A percentile compares a stretch with the other conserved stretches of the same genome.
These are phyloP conservation scores for Phytophthora vignae DNA, from an alignment of 352 stramenopile species.

Conservation along the genomic window DNA sequence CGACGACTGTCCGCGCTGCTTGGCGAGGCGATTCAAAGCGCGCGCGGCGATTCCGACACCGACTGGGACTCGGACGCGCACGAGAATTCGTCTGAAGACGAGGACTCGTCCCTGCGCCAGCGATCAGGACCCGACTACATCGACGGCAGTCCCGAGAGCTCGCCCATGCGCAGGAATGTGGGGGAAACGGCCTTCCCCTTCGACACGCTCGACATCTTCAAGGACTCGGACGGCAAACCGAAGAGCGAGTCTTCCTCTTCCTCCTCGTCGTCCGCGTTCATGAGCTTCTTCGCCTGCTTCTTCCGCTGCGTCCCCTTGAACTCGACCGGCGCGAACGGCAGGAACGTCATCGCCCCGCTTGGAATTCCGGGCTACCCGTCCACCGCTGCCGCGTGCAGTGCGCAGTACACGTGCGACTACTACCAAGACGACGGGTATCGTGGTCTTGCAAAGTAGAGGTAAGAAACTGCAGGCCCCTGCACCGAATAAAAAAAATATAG, in stretches of 20 bases:
- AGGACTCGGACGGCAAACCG: slow-evolving; percentile 30
- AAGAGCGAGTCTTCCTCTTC: slow-evolving; percentile 2
- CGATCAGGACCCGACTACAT: slow-evolving; percentile 49
- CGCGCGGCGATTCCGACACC: slow-evolving; percentile 30
- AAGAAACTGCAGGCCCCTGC: not conserved
- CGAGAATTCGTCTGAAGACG: slow-evolving; percentile 31
- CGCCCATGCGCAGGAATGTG: slow-evolving; percentile 64
- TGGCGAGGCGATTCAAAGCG: slow-evolving; percentile 53
- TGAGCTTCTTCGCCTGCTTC: slow-evolving; percentile 44
- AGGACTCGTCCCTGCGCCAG: slow-evolving; percentile 19
- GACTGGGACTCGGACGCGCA: slow-evolving; percentile 40
- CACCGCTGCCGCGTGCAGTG: slow-evolving; percentile 47
- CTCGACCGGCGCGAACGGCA: slow-evolving; percentile 18
- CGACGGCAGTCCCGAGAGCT: slow-evolving; percentile 73
- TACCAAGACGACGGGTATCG: slow-evolving; percentile 61
- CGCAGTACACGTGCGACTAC: slow-evolving; percentile 63
- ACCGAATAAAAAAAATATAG: no score
- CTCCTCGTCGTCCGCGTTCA: slow-evolving; percentile 3
- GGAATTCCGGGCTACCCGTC: slow-evolving; percentile 55
- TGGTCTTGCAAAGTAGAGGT: slow-evolving; percentile 18
- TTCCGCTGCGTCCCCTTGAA: slow-evolving; percentile 39
- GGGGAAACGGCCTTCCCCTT: slow-evolving; percentile 33
- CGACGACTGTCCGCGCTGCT: slow-evolving; percentile 57
- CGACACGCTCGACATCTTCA: slow-evolving; percentile 38
- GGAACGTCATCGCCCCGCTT: slow-evolving; percentile 42